Base-by-base conservation (phyloP, 73 alveolate genomes). In the Symbiodinium pilosum region DNA sequence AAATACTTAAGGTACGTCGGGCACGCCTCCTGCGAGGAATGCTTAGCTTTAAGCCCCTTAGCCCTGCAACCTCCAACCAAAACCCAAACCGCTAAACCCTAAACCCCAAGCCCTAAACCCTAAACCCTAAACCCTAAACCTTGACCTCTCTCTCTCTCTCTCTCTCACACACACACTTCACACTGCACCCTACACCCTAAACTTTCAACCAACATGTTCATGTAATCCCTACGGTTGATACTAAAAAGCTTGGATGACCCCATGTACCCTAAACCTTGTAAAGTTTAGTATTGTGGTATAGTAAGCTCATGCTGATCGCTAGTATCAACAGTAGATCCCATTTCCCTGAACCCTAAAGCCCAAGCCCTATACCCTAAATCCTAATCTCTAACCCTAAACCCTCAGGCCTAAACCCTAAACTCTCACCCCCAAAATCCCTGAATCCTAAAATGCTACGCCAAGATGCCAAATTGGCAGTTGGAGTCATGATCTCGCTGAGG, bases 401-500 rank as follows among this genome's bases (percentile, higher is more conserved):
- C 73, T 56, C 9, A 8, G 26, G 21, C 32, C 21, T 3, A 32
- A 3, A 64, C 77, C 32, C 30, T 36, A 7, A 26, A 64, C 77
- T 0, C 71, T 18, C 40, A 24, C 20, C 38, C 30, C 7, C 77
- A 11, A 64, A 32, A 89, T 39, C 32, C 95, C 95, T 5, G 21
- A 40, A 40, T 1, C 71, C 5, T 4, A 32, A 43, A 71, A 24
- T 24, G 38, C 28, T 81, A 71, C 44, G 39, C 32, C 43, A 77
- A 16, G 98, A 47, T n/a, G 44, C 98, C 92, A 93, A 34, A 28
- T 77, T 34, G 83, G 52, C 83, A 39, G 83, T 69, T 18, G 98
- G 98, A 12, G 98, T 93, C 98, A 93, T 93, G 84, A 93, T 91
- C 81, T 39, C 52, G 77, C 81, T 43, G 56, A 91, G 97, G 81